Evolutionary conservation across 1,284 basidiomycete genomes (phyloP).

Genomic region (Ustilago cynodontis): DNA sequence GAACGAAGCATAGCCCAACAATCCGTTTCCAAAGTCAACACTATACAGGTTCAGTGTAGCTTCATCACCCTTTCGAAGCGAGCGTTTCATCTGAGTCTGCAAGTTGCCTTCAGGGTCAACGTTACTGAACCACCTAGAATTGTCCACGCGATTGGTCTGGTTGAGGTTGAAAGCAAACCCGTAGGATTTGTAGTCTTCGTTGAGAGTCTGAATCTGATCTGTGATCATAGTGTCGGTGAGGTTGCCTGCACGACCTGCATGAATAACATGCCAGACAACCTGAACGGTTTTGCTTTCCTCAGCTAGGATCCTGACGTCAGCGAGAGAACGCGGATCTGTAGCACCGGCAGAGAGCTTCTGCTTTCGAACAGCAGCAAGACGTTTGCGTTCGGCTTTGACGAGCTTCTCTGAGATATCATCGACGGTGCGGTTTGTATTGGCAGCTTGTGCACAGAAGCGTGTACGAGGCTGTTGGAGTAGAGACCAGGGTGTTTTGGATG

Average conservation of each 20-base stretch:
- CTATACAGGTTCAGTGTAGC: constrained; percentile 74
- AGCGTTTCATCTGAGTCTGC: constrained; percentile 74
- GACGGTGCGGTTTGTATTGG: constrained; percentile 34
- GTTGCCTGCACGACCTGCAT: constrained; percentile 35
- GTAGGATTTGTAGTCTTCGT: constrained; percentile 72
- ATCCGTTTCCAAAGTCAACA: constrained; percentile 65
- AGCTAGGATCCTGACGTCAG: constrained; percentile 38
- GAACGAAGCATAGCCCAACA: constrained; percentile 73
- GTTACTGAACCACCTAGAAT: constrained; percentile 73
- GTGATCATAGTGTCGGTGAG: constrained; percentile 25
- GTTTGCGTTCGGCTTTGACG: constrained; percentile 26
- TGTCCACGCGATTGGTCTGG: constrained; percentile 71
- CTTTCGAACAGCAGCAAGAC: constrained; percentile 31
- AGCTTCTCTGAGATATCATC: constrained; percentile 20
- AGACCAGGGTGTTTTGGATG: constrained; percentile 14
- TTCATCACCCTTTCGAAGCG: constrained; percentile 72
- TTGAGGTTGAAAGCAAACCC: constrained; percentile 73
- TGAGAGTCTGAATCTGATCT: constrained; percentile 74
- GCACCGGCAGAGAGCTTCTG: constrained; percentile 7
- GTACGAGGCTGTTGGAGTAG: constrained; percentile 34
- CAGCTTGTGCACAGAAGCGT: constrained; percentile 41
- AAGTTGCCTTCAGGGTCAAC: constrained; percentile 71
- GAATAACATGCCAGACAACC: constrained; percentile 53
- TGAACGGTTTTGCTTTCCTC: constrained; percentile 35
- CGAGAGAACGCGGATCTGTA: constrained; percentile 26